A percentile compares a stretch with the other conserved stretches of the same genome.
phyloP scores from a whole-genome alignment of 345 rosid genomes.

The Syzygium jambos region DNA sequence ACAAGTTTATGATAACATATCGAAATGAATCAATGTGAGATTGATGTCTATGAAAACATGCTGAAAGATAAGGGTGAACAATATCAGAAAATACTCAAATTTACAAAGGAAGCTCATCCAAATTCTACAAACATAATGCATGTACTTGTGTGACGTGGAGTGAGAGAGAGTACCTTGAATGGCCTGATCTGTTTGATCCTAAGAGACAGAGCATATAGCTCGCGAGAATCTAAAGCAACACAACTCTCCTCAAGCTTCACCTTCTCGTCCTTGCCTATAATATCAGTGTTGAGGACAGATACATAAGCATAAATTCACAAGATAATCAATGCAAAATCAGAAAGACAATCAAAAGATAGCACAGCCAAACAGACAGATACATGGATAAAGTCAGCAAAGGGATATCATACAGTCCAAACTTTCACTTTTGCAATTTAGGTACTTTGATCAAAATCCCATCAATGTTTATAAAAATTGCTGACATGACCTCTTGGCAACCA shows the following conservation, averaged over 20 bases:
- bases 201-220: slow-evolving; percentile 36
- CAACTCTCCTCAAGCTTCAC: slow-evolving; percentile 35
- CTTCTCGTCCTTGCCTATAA: slow-evolving; percentile 30
- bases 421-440: neutral
- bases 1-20: neutral
- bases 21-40: neutral
- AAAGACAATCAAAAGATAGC: neutral
- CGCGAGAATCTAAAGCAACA: slow-evolving; percentile 21
- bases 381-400: neutral
- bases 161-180: slow-evolving; percentile 40
- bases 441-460: neutral
- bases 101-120: neutral
- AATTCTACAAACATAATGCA: neutral
- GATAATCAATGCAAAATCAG: neutral
- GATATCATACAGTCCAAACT: neutral
- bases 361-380: neutral
- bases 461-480: neutral
- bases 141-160: neutral
- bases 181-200: slow-evolving; percentile 45
- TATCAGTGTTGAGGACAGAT: slow-evolving; percentile 30
- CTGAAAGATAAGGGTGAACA: neutral
- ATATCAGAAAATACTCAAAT: neutral
- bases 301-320: slow-evolving; percentile 19
- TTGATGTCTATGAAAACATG: neutral
- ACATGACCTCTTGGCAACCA: neutral